phyloP scores from a whole-genome alignment of 352 stramenopile species.

The Phytophthora syringae region DNA sequence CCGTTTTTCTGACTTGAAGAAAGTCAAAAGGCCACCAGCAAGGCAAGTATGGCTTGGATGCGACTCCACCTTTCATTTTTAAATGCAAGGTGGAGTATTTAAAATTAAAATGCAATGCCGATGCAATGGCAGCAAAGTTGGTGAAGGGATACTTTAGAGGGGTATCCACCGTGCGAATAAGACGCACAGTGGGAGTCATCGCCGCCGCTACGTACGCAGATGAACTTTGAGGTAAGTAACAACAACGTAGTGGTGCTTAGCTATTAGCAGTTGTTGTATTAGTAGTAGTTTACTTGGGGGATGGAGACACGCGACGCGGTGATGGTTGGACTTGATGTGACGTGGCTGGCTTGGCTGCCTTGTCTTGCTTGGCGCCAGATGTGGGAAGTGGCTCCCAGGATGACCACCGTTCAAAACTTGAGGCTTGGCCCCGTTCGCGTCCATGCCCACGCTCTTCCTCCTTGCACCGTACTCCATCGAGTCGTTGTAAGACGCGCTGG shows the following conservation, averaged over 20 bases:
- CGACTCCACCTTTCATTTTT: no score
- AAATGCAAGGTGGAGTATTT: no score
- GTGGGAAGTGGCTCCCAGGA: no score
- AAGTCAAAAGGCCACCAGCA: no score
- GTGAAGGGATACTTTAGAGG: no score
- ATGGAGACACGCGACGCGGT: background rate
- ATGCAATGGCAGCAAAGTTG: no score
- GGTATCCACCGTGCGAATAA: slow-evolving; percentile 20
- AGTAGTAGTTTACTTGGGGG: slow-evolving; percentile 31
- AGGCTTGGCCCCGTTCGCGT: slow-evolving; percentile 3
- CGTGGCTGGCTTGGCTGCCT: slow-evolving; percentile 22
- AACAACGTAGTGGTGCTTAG: slow-evolving; percentile 1
- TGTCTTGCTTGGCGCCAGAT: slow-evolving; percentile 34
- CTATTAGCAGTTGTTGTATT: slow-evolving; percentile 32
- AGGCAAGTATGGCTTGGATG: no score
- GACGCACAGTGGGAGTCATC: slow-evolving; percentile 23
- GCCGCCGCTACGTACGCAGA: slow-evolving; percentile 22
- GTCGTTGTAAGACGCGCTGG: slow-evolving; percentile 16
- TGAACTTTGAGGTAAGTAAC: background rate
- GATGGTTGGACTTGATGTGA: slow-evolving; percentile 13
- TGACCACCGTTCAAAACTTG: slow-evolving; percentile 5
- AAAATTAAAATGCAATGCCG: no score
- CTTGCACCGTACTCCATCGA: slow-evolving; percentile 18
- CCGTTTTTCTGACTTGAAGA: slow-evolving; percentile 23
- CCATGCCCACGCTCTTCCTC: slow-evolving; percentile 14